A percentile compares a stretch with the other conserved stretches of the same genome.
Conservation (phyloP, 495 filamentous ascomycete species). For the Patellaria atrata region DNA sequence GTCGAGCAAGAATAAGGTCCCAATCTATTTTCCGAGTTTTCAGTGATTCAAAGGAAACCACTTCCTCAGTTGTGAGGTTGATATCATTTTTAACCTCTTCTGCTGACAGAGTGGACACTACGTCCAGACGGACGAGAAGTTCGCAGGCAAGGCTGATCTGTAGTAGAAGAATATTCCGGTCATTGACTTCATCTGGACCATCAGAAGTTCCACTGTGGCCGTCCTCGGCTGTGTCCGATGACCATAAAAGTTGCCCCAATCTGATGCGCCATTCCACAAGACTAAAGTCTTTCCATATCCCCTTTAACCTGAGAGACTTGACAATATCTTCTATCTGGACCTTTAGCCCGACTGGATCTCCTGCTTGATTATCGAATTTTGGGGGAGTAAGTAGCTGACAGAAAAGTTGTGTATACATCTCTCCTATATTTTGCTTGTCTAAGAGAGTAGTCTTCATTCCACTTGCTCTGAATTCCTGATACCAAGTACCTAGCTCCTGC, state of each 20-base stretch:
- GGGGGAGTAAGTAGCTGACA: slow-evolving; percentile 32
- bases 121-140: slow-evolving; percentile 59
- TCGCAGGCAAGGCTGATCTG: slow-evolving; percentile 69
- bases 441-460: slow-evolving; percentile 27
- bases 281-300: slow-evolving; percentile 65
- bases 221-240: slow-evolving; percentile 36
- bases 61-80: slow-evolving; percentile 41
- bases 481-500: slow-evolving; percentile 29
- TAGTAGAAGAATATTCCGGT: slow-evolving; percentile 64
- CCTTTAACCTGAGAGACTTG: slow-evolving; percentile 31
- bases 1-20: slow-evolving; percentile 61
- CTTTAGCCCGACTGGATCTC: slow-evolving; percentile 30
- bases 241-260: slow-evolving; percentile 69
- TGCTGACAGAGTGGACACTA: slow-evolving; percentile 28
- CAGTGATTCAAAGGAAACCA: slow-evolving; percentile 47
- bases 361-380: slow-evolving; percentile 22
- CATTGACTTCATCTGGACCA: slow-evolving; percentile 27
- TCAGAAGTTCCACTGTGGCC: slow-evolving; percentile 30
- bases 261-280: slow-evolving; percentile 66
- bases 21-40: slow-evolving; percentile 58
- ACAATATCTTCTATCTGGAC: slow-evolving; percentile 38
- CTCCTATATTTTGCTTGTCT: slow-evolving; percentile 29
- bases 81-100: slow-evolving; percentile 30
- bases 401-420: slow-evolving; percentile 35
- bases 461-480: slow-evolving; percentile 26